phyloP scores from a whole-genome alignment of 441 rosid species.

The Daphne laureola region DNA sequence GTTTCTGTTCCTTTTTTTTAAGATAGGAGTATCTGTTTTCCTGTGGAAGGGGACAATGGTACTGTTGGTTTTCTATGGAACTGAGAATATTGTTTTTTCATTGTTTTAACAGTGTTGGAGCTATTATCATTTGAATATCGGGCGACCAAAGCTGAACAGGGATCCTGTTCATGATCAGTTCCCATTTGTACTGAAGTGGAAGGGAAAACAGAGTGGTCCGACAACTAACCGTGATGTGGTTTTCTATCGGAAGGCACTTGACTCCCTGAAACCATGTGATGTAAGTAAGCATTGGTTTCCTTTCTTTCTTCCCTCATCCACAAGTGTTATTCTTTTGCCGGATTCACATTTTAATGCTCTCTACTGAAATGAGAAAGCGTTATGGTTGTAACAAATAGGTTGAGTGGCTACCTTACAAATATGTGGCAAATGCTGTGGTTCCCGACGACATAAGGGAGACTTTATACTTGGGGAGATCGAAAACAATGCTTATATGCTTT shows the following conservation, averaged over 20 bases:
- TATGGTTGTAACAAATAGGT: constrained; percentile 35
- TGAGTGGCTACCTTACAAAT: constrained; percentile 89
- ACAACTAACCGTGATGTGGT: constrained; percentile 88
- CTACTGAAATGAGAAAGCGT: constrained; percentile 8
- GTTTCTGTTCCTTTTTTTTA: constrained; percentile 8
- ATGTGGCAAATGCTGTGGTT: constrained; percentile 58
- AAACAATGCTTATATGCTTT: constrained; percentile 92
- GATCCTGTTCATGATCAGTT: constrained; percentile 79
- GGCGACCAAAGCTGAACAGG: constrained; percentile 83
- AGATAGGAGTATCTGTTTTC: constrained; percentile 6
- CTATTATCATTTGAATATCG: constrained; percentile 85
- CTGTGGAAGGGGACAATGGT: not conserved
- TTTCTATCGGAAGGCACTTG: constrained; percentile 82
- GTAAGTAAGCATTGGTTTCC: constrained; percentile 27
- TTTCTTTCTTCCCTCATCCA: constrained; percentile 1
- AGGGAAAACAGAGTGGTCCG: constrained; percentile 96
- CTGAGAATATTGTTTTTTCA: constrained; percentile 11
- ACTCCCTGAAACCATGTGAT: constrained; percentile 63
- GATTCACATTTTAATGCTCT: not conserved
- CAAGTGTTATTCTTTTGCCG: constrained; percentile 5
- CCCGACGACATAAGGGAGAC: constrained; percentile 56
- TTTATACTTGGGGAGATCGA: constrained; percentile 81
- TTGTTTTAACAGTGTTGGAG: constrained; percentile 78
- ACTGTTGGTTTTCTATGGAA: not conserved
- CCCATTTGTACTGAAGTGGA: constrained; percentile 88